phyloP scores from a whole-genome alignment of 345 rosid species.

The Raphanus raphanistrum region DNA sequence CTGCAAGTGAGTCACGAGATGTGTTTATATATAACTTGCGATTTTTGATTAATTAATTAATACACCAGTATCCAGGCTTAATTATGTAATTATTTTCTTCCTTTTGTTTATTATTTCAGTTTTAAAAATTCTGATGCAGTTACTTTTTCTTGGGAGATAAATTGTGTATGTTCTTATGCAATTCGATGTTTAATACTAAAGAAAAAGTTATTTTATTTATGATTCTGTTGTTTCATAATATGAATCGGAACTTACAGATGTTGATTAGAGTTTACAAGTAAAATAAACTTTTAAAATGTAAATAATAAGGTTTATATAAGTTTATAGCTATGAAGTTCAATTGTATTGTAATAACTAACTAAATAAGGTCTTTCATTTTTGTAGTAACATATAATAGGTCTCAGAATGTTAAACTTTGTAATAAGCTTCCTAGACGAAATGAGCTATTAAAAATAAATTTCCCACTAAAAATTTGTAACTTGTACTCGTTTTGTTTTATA shows the following conservation, averaged over 20 bases:
- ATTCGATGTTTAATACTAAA: neutral
- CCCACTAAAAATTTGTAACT: neutral
- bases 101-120: neutral
- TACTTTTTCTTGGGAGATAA: neutral
- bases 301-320: neutral
- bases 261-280: neutral
- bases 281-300: neutral
- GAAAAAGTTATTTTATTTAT: neutral
- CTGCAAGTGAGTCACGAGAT: constrained; percentile 25
- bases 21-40: constrained; percentile 25
- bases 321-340: neutral
- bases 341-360: neutral
- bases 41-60: neutral
- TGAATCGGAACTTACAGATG: neutral
- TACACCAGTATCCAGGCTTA: neutral
- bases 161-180: neutral
- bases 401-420: neutral
- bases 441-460: neutral
- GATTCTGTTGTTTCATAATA: neutral
- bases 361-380: neutral
- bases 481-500: neutral
- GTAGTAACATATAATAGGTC: neutral
- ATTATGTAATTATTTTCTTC: neutral
- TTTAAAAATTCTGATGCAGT: neutral
- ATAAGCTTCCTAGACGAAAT: neutral